Conservation (phyloP, 2,329 filamentous ascomycete species). For the Huntiella decipiens region DNA sequence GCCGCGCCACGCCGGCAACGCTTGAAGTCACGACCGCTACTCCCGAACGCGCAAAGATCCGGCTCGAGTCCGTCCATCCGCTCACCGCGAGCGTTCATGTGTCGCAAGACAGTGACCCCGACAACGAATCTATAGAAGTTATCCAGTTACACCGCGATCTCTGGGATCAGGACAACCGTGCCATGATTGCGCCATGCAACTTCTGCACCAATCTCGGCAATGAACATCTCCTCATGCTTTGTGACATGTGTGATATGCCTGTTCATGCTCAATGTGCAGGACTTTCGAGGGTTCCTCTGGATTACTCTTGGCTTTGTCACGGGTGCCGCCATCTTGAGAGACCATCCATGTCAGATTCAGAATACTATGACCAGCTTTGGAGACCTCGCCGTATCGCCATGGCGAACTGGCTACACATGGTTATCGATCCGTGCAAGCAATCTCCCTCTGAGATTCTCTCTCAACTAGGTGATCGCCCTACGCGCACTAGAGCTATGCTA, state of each 20-base stretch:
- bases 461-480: not conserved
- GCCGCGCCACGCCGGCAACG: conserved; percentile 55
- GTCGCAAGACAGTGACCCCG: no score
- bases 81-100: no score
- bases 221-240: not conserved
- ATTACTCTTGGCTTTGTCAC: not conserved
- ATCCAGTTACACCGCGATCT: not conserved
- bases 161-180: conserved; percentile 3
- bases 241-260: not conserved
- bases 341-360: not conserved
- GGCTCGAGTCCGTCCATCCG: no score
- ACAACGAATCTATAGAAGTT: not conserved
- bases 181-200: not conserved
- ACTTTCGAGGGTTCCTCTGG: not conserved
- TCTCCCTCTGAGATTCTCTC: not conserved
- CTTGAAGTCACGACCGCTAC: conserved; percentile 59
- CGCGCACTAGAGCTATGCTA: not conserved
- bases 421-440: not conserved
- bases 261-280: not conserved
- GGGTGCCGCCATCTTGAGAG: not conserved
- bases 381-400: not conserved
- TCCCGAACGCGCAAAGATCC: conserved; percentile 17
- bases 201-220: not conserved
- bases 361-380: not conserved
- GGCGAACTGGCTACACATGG: not conserved